phyloP scores from a whole-genome alignment of 148 eudicot species.

The Spergularia marina region DNA sequence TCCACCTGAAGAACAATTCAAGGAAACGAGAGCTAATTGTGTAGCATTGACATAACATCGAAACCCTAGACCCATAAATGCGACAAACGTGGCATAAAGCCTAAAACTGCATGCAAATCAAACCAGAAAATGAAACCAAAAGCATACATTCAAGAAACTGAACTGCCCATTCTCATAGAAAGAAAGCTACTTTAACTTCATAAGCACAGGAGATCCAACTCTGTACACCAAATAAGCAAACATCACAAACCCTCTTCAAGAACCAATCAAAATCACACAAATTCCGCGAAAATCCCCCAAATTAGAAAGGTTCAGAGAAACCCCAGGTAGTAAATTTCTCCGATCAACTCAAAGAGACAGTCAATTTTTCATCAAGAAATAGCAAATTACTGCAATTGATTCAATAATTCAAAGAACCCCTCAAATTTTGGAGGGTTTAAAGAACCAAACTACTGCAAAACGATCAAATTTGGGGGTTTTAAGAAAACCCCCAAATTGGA shows the following conservation, averaged over 20 bases:
- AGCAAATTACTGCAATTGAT: too few species aligned
- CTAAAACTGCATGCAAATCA: neutral
- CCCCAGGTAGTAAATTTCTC: neutral
- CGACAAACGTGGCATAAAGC: neutral
- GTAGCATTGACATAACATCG: neutral
- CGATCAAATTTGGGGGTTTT: too few species aligned
- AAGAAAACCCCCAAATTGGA: neutral
- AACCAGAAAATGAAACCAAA: neutral
- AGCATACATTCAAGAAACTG: neutral
- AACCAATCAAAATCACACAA: neutral
- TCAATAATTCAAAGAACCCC: neutral
- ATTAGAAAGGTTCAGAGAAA: neutral
- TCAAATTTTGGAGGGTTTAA: neutral
- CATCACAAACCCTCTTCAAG: neutral
- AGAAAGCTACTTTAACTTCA: neutral
- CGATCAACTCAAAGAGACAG: neutral
- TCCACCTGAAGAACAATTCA: too few species aligned
- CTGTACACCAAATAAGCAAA: neutral
- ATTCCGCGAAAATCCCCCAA: neutral
- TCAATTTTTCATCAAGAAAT: neutral
- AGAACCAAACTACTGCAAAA: too few species aligned
- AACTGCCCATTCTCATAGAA: neutral
- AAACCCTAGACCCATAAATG: constrained; percentile 19
- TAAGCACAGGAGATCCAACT: too few species aligned
- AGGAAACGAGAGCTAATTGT: too few species aligned